Conservation (phyloP, 768 basidiomycete genomes). For the Mycena vitilis region DNA sequence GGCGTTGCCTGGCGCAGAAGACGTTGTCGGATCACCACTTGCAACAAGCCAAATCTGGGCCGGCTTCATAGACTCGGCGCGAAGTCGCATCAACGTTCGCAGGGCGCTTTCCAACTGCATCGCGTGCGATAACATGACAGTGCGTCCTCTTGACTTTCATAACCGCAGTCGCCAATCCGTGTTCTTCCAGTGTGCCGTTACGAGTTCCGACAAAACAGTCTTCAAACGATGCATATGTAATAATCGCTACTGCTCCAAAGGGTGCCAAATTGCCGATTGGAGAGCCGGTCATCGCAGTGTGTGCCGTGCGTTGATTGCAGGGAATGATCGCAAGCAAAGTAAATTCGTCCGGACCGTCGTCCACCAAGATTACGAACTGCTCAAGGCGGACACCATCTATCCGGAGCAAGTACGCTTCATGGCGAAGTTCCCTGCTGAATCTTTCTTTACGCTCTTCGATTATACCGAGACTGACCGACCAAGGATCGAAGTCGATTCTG, state of each 20-base stretch:
- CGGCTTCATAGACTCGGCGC: not conserved
- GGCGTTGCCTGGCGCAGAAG: not conserved
- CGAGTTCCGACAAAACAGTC: not conserved
- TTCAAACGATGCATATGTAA: not conserved
- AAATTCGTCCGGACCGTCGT: too few relatives aligned
- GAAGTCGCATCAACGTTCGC: not conserved
- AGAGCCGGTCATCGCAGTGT: not conserved
- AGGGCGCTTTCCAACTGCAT: not conserved
- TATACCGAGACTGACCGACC: too few relatives aligned
- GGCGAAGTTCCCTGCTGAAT: too few relatives aligned
- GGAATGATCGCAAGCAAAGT: too few relatives aligned
- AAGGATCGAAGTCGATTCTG: not conserved
- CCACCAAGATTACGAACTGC: too few relatives aligned
- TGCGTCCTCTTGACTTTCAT: not conserved
- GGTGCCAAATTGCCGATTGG: slow-evolving; percentile 11
- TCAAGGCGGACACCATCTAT: too few relatives aligned
- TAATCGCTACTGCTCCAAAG: not conserved
- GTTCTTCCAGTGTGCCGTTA: not conserved
- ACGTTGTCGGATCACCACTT: not conserved
- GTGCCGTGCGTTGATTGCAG: not conserved
- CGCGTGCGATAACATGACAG: slow-evolving; percentile 8
- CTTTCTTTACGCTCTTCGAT: too few relatives aligned
- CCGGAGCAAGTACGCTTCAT: too few relatives aligned
- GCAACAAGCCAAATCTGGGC: not conserved
- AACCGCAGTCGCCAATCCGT: not conserved